Base-by-base conservation (phyloP, 2,329 filamentous ascomycete genomes). In the Aspergillus sp. region DNA sequence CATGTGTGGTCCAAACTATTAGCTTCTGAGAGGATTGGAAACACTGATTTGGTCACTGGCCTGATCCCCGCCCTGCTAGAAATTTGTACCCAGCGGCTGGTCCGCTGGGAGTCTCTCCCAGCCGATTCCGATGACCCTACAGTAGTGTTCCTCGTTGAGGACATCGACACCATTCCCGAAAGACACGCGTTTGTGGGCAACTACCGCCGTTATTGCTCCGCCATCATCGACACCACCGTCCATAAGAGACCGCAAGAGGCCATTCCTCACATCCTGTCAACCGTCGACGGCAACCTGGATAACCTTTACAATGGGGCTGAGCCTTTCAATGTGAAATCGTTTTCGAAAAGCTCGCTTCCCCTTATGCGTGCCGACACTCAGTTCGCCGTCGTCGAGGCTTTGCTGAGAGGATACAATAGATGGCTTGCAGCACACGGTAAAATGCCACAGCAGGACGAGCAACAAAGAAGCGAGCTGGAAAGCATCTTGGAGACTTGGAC, bases 101-200 rank as follows among this genome's bases (percentile, higher is more conserved):
- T 98, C 60, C 88, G 91, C 56, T 99, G 96, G 75, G 95, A 99
- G 74, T 88, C 85, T 63, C 79, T 98, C 2, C 91, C 92, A 0
- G 88, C 94, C 63, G 90, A 96, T 63, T 90, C 88, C 0, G 85
- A 91, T 51, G 89, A 97, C 67, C 84, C 90, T 2, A 93, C 90
- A 0, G 85, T 92, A 59, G 80, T 91, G 11, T 95, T 96, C 65
- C 82, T 99, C 1, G 83, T 92, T 69, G 93, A 98, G 70, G 95
- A 99, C 71, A 96, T 96, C 57, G 95, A 99, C 70, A 98, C 94
- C 0, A 82, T 94, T 20, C 95, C 95, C 0, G 95, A 99, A 73
- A 86, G 92, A 24, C 95, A 99, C 76, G 92, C 92, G 1, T 99
- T 99, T 73, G 83, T 98, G 11, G 92, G 94, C 4, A 98, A 99